Evolutionary conservation across 2,329 filamentous ascomycete species (phyloP).

Genomic region (Xylaria hypoxylon): DNA sequence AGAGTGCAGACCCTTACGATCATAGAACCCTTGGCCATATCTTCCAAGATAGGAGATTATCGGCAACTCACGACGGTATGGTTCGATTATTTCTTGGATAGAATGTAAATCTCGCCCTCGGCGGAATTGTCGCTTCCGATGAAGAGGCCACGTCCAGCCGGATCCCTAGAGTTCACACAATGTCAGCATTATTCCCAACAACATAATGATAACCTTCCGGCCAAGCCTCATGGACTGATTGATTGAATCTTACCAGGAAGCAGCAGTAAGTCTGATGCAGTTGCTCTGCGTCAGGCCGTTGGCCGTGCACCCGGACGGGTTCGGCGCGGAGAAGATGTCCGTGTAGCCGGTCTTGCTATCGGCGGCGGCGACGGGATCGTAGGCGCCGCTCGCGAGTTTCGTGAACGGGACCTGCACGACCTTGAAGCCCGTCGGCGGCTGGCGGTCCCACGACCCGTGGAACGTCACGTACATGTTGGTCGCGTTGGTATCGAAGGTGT

Average conservation of each 20-base stretch:
- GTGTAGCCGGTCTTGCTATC: slow-evolving; percentile 49
- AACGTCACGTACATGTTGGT: slow-evolving; percentile 69
- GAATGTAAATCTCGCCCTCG: slow-evolving; percentile 52
- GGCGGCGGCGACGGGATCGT: slow-evolving; percentile 50
- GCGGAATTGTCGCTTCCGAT: slow-evolving; percentile 53
- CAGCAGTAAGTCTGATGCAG: slow-evolving; percentile 52
- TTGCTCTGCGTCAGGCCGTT: slow-evolving; percentile 53
- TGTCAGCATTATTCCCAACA: too few species aligned
- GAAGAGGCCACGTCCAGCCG: slow-evolving; percentile 52
- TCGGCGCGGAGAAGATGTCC: slow-evolving; percentile 52
- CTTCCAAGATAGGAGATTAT: too few species aligned
- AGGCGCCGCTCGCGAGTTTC: slow-evolving; percentile 41
- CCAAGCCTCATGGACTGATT: too few species aligned
- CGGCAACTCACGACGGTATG: too few species aligned
- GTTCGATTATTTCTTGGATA: slow-evolving; percentile 41
- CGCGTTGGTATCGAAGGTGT: slow-evolving; percentile 65
- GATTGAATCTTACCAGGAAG: slow-evolving; percentile 46
- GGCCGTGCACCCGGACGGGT: slow-evolving; percentile 50
- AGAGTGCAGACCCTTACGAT: slow-evolving; percentile 4
- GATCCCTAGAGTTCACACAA: slow-evolving; percentile 42
- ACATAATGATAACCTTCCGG: too few species aligned
- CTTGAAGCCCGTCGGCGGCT: slow-evolving; percentile 54
- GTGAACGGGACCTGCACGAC: slow-evolving; percentile 54
- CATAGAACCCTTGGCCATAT: too few species aligned
- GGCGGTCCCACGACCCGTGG: slow-evolving; percentile 68